phyloP scores from a whole-genome alignment of 805 yeast genomes.

The Sungouiozyma ichnusensis region DNA sequence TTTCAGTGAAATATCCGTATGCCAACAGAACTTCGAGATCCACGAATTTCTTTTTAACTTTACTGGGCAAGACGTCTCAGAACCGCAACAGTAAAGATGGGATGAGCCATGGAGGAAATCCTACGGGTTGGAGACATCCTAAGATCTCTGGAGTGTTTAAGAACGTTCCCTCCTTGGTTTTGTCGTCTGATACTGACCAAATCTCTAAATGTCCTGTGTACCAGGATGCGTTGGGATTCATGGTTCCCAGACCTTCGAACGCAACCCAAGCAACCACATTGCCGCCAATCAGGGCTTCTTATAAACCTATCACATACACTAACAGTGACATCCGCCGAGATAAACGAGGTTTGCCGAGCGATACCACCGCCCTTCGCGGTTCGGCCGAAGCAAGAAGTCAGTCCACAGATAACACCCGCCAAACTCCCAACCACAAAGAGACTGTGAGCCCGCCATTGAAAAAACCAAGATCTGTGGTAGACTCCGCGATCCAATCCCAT shows the following conservation, averaged over 20 bases:
- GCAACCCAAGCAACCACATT: slow-evolving; percentile 14
- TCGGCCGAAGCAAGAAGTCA: no score
- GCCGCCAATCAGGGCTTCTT: slow-evolving; percentile 25
- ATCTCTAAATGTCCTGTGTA: slow-evolving; percentile 29
- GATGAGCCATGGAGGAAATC: no score
- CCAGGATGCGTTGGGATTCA: slow-evolving; percentile 29
- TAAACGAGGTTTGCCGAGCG: background rate
- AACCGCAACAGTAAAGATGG: background rate
- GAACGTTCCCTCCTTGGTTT: slow-evolving; percentile 26
- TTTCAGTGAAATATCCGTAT: slow-evolving; percentile 51
- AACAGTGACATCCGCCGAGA: slow-evolving; percentile 21
- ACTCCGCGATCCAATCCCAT: background rate
- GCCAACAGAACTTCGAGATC: slow-evolving; percentile 63
- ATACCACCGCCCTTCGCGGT: no score
- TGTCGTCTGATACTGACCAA: slow-evolving; percentile 26
- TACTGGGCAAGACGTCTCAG: slow-evolving; percentile 16
- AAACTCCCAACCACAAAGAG: background rate
- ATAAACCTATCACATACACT: slow-evolving; percentile 26
- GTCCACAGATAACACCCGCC: no score
- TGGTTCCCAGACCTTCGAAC: slow-evolving; percentile 12
- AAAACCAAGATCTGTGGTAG: background rate
- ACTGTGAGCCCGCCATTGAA: background rate
- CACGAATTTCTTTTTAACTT: slow-evolving; percentile 33
- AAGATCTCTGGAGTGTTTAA: slow-evolving; percentile 23
- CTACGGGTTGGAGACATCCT: slow-evolving; percentile 15